Base-by-base conservation (phyloP, 164 flowering plant genomes). In the Berberis thunbergii region DNA sequence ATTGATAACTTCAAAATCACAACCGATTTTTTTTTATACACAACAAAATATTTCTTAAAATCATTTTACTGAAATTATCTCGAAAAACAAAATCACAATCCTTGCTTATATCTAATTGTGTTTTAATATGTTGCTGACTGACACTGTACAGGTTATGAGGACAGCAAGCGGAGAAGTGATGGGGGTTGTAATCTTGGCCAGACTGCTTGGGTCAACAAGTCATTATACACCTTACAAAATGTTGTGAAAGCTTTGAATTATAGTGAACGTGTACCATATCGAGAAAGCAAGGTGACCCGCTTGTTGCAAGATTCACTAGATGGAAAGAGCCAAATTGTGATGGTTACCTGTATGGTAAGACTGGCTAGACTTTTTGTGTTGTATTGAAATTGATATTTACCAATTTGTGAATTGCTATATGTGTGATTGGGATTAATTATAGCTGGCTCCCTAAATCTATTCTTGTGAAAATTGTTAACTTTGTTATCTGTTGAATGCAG, bases 211-310 rank as follows among this genome's bases (percentile, higher is more conserved):
- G 45, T 60, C 45, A 60, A 60, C 48, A 60, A 44, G 50, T 60
- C 62, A 60, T 40, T 60, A 4, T 60, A 60, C 62, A 60, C 62
- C 2, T 13, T 60, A 26, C 62, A 60, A 10, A 60, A 60, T 45
- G 62, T 60, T 60, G 62, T 60, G 49, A 60, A 60, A 43, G 62
- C 62, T 60, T 60, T 60, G 8, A 60, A 60, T 45, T 7, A 12
- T 26, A 45, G 8, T 3, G 62, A 60, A 2, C 62, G 62, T 44
- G 62, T 60, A 45, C 62, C 62, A 7, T 60, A 60, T 13, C 62
- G 62, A 2, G 62, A 60, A 60, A 60, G 62, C 39, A 60, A 60
- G 45, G 40, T 60, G 7, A 60, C 62, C 50, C 62, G 62, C 1
- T 43, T 59, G 46, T 39, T 60, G 45, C 62, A 60, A 60, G 49